These are phyloP conservation scores for Dactylellina haptotyla DNA, from an alignment of 2,329 filamentous ascomycete species.

Conservation along the genomic window DNA sequence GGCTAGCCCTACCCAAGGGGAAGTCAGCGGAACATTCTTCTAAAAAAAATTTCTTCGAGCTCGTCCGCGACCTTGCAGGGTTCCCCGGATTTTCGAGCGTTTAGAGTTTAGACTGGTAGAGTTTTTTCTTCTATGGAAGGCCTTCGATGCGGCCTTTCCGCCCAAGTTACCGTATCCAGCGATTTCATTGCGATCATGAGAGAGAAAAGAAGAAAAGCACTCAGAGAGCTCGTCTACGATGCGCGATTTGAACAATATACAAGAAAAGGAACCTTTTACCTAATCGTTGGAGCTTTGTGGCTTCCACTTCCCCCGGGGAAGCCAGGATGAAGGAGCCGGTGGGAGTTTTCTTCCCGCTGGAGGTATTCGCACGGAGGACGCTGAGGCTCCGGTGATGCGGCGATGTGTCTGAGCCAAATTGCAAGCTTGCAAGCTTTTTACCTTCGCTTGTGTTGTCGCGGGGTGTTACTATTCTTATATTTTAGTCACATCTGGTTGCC, in stretches of 20 bases:
- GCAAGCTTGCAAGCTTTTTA: no score
- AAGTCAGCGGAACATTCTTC: conserved; percentile 37
- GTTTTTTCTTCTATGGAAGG: conserved; percentile 3
- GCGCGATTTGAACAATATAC: background rate
- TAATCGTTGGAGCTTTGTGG: conserved; percentile 17
- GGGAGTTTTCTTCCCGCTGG: background rate
- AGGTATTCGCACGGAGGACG: conserved; percentile 34
- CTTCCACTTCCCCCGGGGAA: background rate
- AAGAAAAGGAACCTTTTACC: conserved; percentile 16
- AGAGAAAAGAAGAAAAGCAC: conserved; percentile 4
- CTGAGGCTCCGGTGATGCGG: conserved; percentile 47
- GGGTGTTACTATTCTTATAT: conserved; percentile 24
- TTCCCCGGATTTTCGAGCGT: conserved; percentile 50
- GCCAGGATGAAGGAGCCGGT: no score
- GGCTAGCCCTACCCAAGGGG: conserved; percentile 30
- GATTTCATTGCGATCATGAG: conserved; percentile 6
- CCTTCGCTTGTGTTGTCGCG: background rate
- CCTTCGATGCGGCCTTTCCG: conserved; percentile 21
- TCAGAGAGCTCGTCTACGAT: conserved; percentile 15
- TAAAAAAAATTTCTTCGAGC: conserved; percentile 20
- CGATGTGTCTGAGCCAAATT: background rate
- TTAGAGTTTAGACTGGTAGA: conserved; percentile 32
- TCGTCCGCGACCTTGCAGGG: conserved; percentile 22
- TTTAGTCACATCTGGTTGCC: background rate
- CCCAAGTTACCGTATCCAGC: background rate